phyloP scores from a whole-genome alignment of 108 stramenopile species.

The Poteriospumella lacustris region DNA sequence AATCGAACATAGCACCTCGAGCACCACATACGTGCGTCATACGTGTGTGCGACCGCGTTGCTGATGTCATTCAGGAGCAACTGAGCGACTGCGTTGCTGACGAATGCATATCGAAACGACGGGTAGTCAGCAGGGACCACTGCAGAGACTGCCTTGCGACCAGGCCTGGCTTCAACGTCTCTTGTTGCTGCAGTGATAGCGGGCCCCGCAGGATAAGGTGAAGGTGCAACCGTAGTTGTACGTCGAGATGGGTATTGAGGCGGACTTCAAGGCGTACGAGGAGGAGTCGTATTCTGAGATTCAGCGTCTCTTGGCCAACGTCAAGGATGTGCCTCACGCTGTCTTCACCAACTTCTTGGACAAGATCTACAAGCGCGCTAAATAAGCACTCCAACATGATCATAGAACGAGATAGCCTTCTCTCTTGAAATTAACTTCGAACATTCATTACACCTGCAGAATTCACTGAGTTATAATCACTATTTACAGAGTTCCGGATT shows the following conservation, averaged over 20 bases:
- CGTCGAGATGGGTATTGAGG: constrained; percentile 68
- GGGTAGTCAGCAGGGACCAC: constrained; percentile 98
- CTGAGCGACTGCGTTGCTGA: too few relatives aligned
- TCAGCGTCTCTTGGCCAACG: constrained; percentile 53
- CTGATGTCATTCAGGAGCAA: too few relatives aligned
- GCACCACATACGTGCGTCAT: too few relatives aligned
- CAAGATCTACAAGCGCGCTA: constrained; percentile 89
- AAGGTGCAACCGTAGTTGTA: constrained; percentile 70
- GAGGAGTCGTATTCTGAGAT: constrained; percentile 62
- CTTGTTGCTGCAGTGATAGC: constrained; percentile 50
- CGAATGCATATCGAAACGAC: constrained; percentile 97
- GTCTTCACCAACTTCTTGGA: constrained; percentile 73
- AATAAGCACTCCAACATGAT: constrained; percentile 64
- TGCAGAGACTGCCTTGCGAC: constrained; percentile 72
- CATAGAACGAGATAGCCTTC: too few relatives aligned
- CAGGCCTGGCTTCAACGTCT: constrained; percentile 34
- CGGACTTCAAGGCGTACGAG: constrained; percentile 69
- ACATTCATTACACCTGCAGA: too few relatives aligned
- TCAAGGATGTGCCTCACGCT: constrained; percentile 42
- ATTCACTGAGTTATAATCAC: too few relatives aligned
- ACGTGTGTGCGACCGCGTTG: too few relatives aligned
- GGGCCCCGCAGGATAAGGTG: constrained; percentile 68
- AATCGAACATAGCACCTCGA: too few relatives aligned
- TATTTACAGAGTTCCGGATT: too few relatives aligned
- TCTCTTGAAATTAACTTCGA: too few relatives aligned